Evolutionary conservation across 768 basidiomycete species (phyloP).

Genomic region (button mushroom (Agaricus bisporus)): DNA sequence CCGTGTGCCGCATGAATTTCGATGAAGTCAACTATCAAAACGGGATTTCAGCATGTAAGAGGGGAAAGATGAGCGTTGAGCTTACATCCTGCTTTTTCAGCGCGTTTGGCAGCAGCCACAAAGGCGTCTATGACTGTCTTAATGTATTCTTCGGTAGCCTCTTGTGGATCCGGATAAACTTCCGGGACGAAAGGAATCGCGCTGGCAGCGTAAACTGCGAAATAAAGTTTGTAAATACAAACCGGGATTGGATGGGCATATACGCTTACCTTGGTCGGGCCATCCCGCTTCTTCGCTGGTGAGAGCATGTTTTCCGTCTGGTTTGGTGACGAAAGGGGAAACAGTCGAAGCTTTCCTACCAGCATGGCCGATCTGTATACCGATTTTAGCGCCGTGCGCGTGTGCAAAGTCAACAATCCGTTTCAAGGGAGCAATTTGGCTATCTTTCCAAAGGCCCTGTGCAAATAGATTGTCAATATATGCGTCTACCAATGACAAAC

Average conservation of each 20-base stretch:
- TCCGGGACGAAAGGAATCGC: conserved; percentile 43
- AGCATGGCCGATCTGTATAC: conserved; percentile 76
- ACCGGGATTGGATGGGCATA: not conserved
- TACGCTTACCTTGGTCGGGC: conserved; percentile 50
- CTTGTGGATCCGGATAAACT: conserved; percentile 49
- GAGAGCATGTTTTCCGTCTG: conserved; percentile 28
- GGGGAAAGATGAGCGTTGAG: not conserved
- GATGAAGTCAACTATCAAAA: conserved; percentile 52
- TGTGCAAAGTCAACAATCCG: conserved; percentile 73
- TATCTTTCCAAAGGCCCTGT: conserved; percentile 69
- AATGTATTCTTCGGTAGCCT: conserved; percentile 50
- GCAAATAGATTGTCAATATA: not conserved
- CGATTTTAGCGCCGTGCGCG: conserved; percentile 62
- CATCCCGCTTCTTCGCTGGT: conserved; percentile 54
- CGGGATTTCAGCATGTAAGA: not conserved
- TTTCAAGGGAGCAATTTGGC: conserved; percentile 64
- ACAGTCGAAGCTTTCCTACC: conserved; percentile 64
- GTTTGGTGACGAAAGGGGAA: conserved; percentile 57
- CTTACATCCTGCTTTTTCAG: conserved; percentile 58
- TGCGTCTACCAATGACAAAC: not conserved
- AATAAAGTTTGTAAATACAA: not conserved
- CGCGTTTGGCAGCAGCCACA: conserved; percentile 43
- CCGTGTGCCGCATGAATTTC: conserved; percentile 72
- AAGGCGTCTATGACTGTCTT: conserved; percentile 55
- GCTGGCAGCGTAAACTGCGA: conserved; percentile 56